A percentile compares a stretch with the other conserved stretches of the same genome.
Evolutionary conservation across 345 rosid species (phyloP).

Genomic region (Capsella bursapastoris): DNA sequence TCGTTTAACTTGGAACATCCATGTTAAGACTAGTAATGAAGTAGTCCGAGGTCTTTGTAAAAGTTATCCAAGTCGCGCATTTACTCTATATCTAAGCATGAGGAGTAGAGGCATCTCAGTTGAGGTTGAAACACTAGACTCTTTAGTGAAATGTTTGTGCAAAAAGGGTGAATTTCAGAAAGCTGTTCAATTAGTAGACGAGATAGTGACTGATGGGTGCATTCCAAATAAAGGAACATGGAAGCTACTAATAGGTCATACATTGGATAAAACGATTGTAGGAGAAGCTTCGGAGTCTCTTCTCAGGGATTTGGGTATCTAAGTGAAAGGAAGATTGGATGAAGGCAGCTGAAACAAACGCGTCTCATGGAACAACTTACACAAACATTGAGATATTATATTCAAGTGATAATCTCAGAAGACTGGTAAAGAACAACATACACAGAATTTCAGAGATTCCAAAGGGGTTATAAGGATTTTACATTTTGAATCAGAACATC

Average conservation of each 20-base stretch:
- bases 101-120: conserved; percentile 69
- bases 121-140: conserved; percentile 49
- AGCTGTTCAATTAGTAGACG: conserved; percentile 64
- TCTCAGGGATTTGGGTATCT: conserved; percentile 38
- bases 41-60: conserved; percentile 67
- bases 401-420: conserved; percentile 18
- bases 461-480: neutral
- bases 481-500: conserved; percentile 11
- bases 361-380: neutral
- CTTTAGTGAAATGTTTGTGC: conserved; percentile 59
- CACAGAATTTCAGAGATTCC: conserved; percentile 10
- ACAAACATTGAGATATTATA: conserved; percentile 18
- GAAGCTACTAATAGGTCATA: conserved; percentile 52
- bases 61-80: conserved; percentile 56
- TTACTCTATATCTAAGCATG: conserved; percentile 66
- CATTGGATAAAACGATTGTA: conserved; percentile 49
- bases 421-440: conserved; percentile 14
- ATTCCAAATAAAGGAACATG: conserved; percentile 61
- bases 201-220: conserved; percentile 75
- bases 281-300: conserved; percentile 45
- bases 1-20: conserved; percentile 78
- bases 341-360: conserved; percentile 29
- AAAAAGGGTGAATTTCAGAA: conserved; percentile 66
- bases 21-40: conserved; percentile 63
- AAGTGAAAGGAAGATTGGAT: conserved; percentile 29